These are phyloP conservation scores for Xylaria multiplex DNA, from an alignment of 2,329 filamentous ascomycete genomes.

Conservation along the genomic window DNA sequence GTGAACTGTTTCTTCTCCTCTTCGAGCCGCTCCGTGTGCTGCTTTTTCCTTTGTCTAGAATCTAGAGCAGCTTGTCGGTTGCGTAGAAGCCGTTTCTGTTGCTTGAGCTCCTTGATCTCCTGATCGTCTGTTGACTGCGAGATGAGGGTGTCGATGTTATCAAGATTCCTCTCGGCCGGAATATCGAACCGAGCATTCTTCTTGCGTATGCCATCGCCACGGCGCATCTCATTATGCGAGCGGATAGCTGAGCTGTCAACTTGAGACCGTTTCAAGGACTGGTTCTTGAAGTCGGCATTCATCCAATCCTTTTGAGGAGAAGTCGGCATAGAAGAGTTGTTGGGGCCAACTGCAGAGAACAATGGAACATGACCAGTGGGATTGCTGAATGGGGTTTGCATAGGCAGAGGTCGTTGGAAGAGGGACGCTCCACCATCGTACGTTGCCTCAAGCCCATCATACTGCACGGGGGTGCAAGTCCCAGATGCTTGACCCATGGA, in stretches of 20 bases:
- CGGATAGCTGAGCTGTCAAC: conserved; percentile 75
- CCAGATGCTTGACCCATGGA: conserved; percentile 72
- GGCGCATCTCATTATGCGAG: conserved; percentile 79
- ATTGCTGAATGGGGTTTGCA: conserved; percentile 66
- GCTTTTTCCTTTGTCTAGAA: conserved; percentile 97
- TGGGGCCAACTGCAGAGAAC: conserved; percentile 61
- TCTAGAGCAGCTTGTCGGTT: conserved; percentile 98
- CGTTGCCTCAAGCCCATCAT: conserved; percentile 69
- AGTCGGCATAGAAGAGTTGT: conserved; percentile 61
- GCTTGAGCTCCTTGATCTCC: conserved; percentile 97
- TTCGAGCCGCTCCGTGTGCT: conserved; percentile 95
- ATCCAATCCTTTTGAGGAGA: conserved; percentile 70
- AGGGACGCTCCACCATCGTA: conserved; percentile 64
- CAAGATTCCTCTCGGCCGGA: conserved; percentile 88
- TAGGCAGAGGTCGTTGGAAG: conserved; percentile 64
- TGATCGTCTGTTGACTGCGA: conserved; percentile 87
- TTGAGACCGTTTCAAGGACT: conserved; percentile 69
- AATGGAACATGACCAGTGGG: conserved; percentile 61
- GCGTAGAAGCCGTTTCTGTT: conserved; percentile 92
- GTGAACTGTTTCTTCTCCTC: conserved; percentile 95
- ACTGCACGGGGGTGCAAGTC: conserved; percentile 78
- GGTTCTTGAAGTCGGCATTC: conserved; percentile 59
- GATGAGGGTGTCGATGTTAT: conserved; percentile 95
- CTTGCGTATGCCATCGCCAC: conserved; percentile 93
- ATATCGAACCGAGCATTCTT: conserved; percentile 99